A percentile compares a stretch with the other conserved stretches of the same genome.
These are phyloP conservation scores for Debaryomyces udenii DNA, from an alignment of 1,139 yeast species.

Conservation along the genomic window DNA sequence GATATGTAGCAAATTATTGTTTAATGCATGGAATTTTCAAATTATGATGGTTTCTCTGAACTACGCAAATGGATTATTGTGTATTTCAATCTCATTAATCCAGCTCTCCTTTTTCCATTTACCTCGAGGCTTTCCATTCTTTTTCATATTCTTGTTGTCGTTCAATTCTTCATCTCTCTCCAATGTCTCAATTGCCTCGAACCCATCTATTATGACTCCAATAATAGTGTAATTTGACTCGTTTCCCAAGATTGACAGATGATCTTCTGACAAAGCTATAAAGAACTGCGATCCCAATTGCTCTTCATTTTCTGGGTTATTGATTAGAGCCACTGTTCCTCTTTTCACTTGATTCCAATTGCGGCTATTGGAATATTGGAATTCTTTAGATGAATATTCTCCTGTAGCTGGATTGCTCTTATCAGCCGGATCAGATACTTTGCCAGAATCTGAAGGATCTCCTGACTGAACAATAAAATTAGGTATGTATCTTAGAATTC, in stretches of 20 bases:
- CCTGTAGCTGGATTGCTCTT: neutral
- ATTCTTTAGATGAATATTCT: constrained; percentile 2
- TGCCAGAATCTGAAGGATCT: constrained; percentile 53
- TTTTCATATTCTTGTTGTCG: constrained; percentile 14
- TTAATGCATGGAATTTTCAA: neutral
- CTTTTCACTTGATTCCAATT: constrained; percentile 12
- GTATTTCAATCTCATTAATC: constrained; percentile 23
- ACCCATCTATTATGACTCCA: constrained; percentile 26
- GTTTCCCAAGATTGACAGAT: constrained; percentile 16
- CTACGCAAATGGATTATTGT: constrained; percentile 22
- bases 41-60: neutral
- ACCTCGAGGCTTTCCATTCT: constrained; percentile 26
- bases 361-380: neutral
- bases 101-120: constrained; percentile 24
- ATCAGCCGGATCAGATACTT: constrained; percentile 24
- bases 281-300: constrained; percentile 28
- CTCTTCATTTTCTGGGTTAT: constrained; percentile 13
- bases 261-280: constrained; percentile 20
- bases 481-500: constrained; percentile 45
- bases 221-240: constrained; percentile 19
- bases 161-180: constrained; percentile 18
- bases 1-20: neutral
- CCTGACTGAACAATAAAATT: constrained; percentile 53
- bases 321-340: constrained; percentile 24
- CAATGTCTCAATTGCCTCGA: constrained; percentile 19